Percentiles rank a stretch among this genome's conserved stretches.
These are phyloP conservation scores for Xylariaceae sp. DNA, from an alignment of 2,329 filamentous ascomycete genomes.

Conservation along the genomic window DNA sequence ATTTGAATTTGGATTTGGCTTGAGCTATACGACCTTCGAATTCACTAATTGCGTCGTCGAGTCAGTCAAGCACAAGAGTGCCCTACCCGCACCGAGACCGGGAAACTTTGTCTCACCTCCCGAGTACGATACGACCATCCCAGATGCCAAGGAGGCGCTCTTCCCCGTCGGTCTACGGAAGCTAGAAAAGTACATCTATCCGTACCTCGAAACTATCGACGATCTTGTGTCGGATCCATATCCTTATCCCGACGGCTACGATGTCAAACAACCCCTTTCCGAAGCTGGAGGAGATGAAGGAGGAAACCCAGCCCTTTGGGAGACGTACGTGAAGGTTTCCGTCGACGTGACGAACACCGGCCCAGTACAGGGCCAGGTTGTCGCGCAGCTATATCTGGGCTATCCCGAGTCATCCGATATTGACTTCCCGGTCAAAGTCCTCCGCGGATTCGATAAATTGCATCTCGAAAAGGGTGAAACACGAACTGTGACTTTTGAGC, in stretches of 20 bases:
- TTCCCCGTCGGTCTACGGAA: constrained; percentile 57
- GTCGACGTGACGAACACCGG: constrained; percentile 54
- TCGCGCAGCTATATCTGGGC: constrained; percentile 44
- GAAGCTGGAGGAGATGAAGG: constrained; percentile 64
- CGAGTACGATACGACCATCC: constrained; percentile 49
- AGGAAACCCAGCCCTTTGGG: constrained; percentile 62
- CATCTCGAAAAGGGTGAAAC: constrained; percentile 50
- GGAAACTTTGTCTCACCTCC: constrained; percentile 46
- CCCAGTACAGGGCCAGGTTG: constrained; percentile 36
- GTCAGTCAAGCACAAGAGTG: constrained; percentile 42
- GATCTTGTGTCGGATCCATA: constrained; percentile 39
- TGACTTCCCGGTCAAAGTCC: constrained; percentile 63
- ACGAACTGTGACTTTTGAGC: constrained; percentile 48
- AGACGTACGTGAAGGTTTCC: constrained; percentile 45
- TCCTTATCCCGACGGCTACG: constrained; percentile 53
- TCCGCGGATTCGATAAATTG: constrained; percentile 70
- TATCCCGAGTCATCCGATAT: constrained; percentile 36
- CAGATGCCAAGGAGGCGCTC: constrained; percentile 50
- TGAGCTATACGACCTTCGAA: constrained; percentile 73
- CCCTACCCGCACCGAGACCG: constrained; percentile 36
- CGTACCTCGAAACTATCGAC: constrained; percentile 54
- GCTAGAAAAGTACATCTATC: constrained; percentile 67
- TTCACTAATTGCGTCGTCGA: constrained; percentile 50
- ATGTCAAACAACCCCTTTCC: constrained; percentile 46
- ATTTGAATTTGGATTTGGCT: constrained; percentile 80